Percentiles rank a stretch among this genome's conserved stretches.
Conservation (phyloP, 495 filamentous ascomycete species). For the Cercophora newfieldiana region DNA sequence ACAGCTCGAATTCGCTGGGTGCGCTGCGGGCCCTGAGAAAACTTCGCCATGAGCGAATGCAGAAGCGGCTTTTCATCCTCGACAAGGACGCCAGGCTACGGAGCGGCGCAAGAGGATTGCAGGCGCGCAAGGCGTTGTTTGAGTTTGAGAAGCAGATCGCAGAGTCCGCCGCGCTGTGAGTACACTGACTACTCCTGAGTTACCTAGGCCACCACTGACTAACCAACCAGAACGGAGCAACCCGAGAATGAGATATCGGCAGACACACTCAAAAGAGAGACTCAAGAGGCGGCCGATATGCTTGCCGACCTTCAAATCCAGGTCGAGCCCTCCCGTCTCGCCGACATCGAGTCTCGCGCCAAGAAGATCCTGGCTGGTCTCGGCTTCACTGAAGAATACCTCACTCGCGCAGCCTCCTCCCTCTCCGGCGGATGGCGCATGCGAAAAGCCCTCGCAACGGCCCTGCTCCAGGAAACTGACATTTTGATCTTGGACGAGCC, state of each 20-base stretch:
- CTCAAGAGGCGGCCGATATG: constrained; percentile 61
- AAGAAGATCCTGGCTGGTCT: constrained; percentile 66
- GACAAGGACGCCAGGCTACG: constrained; percentile 71
- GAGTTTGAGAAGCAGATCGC: constrained; percentile 63
- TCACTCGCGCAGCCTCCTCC: constrained; percentile 56
- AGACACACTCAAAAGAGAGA: constrained; percentile 58
- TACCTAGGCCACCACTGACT: not conserved
- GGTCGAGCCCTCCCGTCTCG: constrained; percentile 50
- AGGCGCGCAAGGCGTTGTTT: constrained; percentile 69
- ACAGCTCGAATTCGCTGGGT: constrained; percentile 50
- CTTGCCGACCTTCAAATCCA: constrained; percentile 63
- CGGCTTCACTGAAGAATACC: constrained; percentile 64
- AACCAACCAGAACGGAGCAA: constrained; percentile 51
- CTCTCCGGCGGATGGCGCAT: constrained; percentile 82
- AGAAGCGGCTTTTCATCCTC: constrained; percentile 62
- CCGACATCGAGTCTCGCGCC: constrained; percentile 59
- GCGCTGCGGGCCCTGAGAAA: constrained; percentile 60
- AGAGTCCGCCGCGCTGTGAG: constrained; percentile 54
- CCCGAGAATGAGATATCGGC: constrained; percentile 54
- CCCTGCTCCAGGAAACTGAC: constrained; percentile 69
- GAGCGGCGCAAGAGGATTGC: constrained; percentile 69
- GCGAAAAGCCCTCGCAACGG: constrained; percentile 65
- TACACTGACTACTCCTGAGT: not conserved
- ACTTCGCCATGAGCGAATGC: constrained; percentile 58
- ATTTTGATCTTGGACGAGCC: constrained; percentile 85